These are phyloP conservation scores for Ramaria sp. DNA, from an alignment of 768 basidiomycete genomes.

Conservation along the genomic window DNA sequence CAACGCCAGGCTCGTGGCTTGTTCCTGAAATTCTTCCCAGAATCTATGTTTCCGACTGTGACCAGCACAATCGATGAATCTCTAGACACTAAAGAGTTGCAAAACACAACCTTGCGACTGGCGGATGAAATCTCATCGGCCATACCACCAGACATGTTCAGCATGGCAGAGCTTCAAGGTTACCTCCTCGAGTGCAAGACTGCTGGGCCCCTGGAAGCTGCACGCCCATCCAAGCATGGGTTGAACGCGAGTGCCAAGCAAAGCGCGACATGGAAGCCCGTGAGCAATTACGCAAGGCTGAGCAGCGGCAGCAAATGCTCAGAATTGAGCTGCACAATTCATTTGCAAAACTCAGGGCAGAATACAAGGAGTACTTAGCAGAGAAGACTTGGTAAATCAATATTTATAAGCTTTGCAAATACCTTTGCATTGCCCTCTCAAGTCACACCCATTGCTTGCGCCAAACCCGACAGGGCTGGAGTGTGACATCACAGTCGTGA, in stretches of 20 bases:
- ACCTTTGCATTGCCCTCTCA: too few species aligned
- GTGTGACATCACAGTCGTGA: too few species aligned
- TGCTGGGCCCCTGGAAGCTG: conserved; percentile 16
- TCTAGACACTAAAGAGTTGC: not conserved
- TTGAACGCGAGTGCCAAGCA: conserved; percentile 18
- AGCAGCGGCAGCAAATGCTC: too few species aligned
- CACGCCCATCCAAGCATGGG: conserved; percentile 28
- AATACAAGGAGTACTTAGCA: too few species aligned
- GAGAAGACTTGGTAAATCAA: too few species aligned
- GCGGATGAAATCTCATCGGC: conserved; percentile 29
- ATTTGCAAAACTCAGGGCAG: too few species aligned
- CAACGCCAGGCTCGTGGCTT: conserved; percentile 34
- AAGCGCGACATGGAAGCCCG: too few species aligned
- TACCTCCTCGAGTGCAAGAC: conserved; percentile 34
- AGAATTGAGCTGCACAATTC: too few species aligned
- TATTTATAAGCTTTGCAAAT: too few species aligned
- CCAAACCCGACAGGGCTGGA: too few species aligned
- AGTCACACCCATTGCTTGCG: too few species aligned
- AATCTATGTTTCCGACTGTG: not conserved
- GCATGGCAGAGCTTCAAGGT: conserved; percentile 52
- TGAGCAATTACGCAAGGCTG: too few species aligned
- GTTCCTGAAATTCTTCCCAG: conserved; percentile 39
- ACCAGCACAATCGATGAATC: not conserved
- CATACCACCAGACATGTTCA: conserved; percentile 39
- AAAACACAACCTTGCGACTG: conserved; percentile 15